Evolutionary conservation across 768 basidiomycete species (phyloP).

Genomic region (Calocera cornea): DNA sequence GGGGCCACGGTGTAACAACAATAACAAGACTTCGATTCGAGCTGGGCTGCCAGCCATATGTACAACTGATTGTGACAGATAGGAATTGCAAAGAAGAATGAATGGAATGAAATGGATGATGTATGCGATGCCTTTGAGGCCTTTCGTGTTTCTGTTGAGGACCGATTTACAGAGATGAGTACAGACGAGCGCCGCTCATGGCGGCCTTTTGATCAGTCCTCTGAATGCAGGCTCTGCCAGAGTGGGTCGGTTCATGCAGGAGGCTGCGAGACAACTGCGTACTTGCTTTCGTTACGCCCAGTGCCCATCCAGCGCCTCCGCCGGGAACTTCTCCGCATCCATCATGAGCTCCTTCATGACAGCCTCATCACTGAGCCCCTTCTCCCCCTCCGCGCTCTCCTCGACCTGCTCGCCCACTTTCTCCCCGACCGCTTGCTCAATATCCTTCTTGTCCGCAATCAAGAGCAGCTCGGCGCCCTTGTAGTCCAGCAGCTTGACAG

Average conservation of each 20-base stretch:
- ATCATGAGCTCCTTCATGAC: constrained; percentile 36
- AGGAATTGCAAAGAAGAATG: neutral
- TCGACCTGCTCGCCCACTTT: constrained; percentile 30
- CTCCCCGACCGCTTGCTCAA: constrained; percentile 39
- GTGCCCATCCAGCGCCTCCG: constrained; percentile 37
- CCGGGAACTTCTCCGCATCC: constrained; percentile 31
- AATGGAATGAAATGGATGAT: neutral
- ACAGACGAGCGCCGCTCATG: too few relatives aligned
- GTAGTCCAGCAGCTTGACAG: constrained; percentile 41
- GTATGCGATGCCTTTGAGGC: neutral
- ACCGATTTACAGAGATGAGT: too few relatives aligned
- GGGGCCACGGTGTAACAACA: neutral
- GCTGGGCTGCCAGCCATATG: neutral
- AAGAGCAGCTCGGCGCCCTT: constrained; percentile 41
- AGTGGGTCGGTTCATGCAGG: too few relatives aligned
- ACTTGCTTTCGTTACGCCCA: constrained; percentile 30
- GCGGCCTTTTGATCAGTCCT: too few relatives aligned
- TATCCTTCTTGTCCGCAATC: constrained; percentile 37
- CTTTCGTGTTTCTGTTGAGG: too few relatives aligned
- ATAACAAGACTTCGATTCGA: neutral
- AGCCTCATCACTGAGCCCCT: constrained; percentile 26
- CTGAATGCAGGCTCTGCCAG: too few relatives aligned
- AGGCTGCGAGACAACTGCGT: too few relatives aligned
- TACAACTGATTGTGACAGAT: neutral
- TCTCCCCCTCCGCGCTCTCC: constrained; percentile 12